A percentile compares a stretch with the other conserved stretches of the same genome.
Evolutionary conservation across 495 filamentous ascomycete species (phyloP).

Genomic region (Neurospora sp.): DNA sequence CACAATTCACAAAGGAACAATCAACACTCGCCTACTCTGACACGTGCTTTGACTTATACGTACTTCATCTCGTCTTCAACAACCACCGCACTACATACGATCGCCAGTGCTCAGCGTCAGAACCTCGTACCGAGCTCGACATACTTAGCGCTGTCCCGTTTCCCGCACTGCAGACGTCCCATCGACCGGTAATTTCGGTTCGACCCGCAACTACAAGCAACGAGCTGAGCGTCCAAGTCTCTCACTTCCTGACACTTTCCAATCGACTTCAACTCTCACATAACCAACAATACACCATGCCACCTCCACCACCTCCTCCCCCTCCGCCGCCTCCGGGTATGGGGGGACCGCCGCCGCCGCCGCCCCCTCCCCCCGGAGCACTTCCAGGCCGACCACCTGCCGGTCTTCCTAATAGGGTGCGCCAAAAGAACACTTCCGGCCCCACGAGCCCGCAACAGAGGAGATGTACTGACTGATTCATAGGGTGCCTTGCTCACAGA

Average conservation of each 20-base stretch:
- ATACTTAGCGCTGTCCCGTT: not conserved
- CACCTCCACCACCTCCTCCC: conserved; percentile 22
- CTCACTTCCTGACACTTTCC: not conserved
- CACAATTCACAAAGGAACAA: conserved; percentile 1
- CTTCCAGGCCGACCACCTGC: conserved; percentile 11
- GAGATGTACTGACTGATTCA: conserved; percentile 21
- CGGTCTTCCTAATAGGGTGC: conserved; percentile 1
- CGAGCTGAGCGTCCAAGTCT: not conserved
- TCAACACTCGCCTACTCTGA: not conserved
- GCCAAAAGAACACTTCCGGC: not conserved
- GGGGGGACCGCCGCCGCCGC: conserved; percentile 15
- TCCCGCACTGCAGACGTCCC: not conserved
- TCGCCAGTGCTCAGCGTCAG: conserved; percentile 15
- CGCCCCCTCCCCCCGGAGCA: conserved; percentile 12
- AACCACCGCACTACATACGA: conserved; percentile 19
- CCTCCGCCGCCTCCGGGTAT: conserved; percentile 19
- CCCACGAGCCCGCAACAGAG: not conserved
- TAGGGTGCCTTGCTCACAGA: conserved; percentile 85
- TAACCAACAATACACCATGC: conserved; percentile 1
- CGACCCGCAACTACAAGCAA: not conserved
- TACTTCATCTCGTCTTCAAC: conserved; percentile 18
- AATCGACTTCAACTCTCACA: not conserved
- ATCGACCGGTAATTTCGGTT: not conserved
- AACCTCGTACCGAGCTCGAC: not conserved
- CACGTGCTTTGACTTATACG: not conserved